phyloP scores from a whole-genome alignment of 805 yeast genomes.

The Candida saitoana region DNA sequence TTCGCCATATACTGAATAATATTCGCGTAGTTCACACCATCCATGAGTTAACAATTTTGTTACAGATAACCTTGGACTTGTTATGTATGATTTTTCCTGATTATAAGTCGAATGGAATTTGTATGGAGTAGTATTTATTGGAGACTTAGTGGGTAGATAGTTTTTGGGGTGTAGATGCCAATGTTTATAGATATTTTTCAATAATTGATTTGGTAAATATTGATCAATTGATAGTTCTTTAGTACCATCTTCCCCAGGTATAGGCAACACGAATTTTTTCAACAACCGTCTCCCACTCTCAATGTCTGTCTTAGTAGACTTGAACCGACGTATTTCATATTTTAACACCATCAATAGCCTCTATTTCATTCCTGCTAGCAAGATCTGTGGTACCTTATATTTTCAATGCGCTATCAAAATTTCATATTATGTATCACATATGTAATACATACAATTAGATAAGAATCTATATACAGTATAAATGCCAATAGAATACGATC shows the following conservation, averaged over 20 bases:
- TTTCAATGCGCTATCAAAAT: too few relatives aligned
- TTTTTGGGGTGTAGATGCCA: conserved; percentile 5
- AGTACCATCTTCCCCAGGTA: neutral
- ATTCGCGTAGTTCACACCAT: conserved; percentile 67
- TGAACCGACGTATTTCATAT: neutral
- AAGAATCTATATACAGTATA: too few relatives aligned
- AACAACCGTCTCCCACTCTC: neutral
- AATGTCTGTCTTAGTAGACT: neutral
- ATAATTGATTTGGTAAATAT: conserved; percentile 3
- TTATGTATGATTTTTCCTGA: conserved; percentile 18
- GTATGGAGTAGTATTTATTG: conserved; percentile 17
- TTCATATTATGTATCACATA: too few relatives aligned
- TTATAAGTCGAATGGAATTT: conserved; percentile 23
- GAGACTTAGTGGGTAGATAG: neutral
- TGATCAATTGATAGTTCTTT: neutral
- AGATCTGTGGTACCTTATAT: too few relatives aligned
- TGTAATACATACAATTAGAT: too few relatives aligned
- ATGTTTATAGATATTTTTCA: conserved; percentile 7
- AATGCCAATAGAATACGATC: too few relatives aligned
- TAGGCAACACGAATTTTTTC: neutral
- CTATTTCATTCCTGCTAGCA: too few relatives aligned
- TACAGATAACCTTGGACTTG: conserved; percentile 47
- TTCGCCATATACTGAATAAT: conserved; percentile 50
- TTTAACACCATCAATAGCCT: neutral
- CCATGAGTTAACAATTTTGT: conserved; percentile 53